Conservation (phyloP, 352 stramenopile species). For the Phytophthora foliorum region DNA sequence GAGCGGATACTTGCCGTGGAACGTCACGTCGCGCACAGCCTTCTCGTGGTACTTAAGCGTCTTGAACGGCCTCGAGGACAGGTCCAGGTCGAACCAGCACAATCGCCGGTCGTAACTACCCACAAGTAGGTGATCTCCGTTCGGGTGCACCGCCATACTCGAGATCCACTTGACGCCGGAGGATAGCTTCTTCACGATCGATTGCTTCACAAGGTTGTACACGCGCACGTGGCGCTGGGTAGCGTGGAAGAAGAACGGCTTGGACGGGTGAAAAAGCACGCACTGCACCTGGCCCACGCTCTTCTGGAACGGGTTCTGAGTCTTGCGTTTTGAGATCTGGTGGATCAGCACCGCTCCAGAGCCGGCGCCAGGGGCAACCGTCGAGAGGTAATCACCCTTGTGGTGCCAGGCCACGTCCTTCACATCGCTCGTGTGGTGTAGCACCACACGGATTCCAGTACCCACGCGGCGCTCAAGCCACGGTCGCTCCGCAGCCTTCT, state of each 20-base stretch:
- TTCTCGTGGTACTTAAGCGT: constrained; percentile 99
- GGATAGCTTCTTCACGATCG: constrained; percentile 98
- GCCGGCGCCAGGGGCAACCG: constrained; percentile 91
- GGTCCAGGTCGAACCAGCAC: constrained; percentile 99
- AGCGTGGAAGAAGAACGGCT: constrained; percentile 99
- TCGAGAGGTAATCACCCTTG: constrained; percentile 99
- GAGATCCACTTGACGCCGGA: constrained; percentile 99
- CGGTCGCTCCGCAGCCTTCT: constrained; percentile 45
- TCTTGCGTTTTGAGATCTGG: constrained; percentile 97
- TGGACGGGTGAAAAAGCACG: constrained; percentile 98
- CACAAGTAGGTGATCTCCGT: constrained; percentile 99
- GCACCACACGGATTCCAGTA: constrained; percentile 84
- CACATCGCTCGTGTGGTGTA: constrained; percentile 92
- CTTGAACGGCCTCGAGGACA: constrained; percentile 98
- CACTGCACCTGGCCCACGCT: constrained; percentile 95
- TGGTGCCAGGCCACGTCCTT: constrained; percentile 97
- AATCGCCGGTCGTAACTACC: constrained; percentile 98
- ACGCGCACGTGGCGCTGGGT: constrained; percentile 98
- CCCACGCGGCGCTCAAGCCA: constrained; percentile 86
- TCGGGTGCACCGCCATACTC: constrained; percentile 97
- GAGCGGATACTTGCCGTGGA: constrained; percentile 97
- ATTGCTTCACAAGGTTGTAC: constrained; percentile 99
- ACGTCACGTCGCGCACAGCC: constrained; percentile 95
- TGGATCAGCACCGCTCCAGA: constrained; percentile 97
- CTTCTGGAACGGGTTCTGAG: constrained; percentile 98